Percentiles rank a stretch among this genome's conserved stretches.
phyloP scores from a whole-genome alignment of 2,329 filamentous ascomycete species.

The Colletotrichum aenigma region DNA sequence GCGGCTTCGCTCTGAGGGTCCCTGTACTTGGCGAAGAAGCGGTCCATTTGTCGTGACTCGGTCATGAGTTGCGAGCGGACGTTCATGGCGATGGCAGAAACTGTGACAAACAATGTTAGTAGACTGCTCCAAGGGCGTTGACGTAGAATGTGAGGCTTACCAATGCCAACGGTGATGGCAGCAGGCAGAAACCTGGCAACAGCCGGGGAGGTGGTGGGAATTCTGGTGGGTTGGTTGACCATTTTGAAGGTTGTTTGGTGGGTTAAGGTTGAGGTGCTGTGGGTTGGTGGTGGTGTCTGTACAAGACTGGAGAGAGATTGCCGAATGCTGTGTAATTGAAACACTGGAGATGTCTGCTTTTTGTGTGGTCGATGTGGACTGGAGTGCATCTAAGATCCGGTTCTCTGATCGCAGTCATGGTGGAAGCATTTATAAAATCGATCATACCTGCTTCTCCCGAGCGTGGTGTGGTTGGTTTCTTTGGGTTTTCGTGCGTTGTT shows the following conservation, averaged over 20 bases:
- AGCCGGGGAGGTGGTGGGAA: slow-evolving; percentile 1
- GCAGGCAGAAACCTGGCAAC: slow-evolving; percentile 11
- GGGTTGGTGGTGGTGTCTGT: background rate
- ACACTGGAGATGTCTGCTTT: background rate
- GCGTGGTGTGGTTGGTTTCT: background rate
- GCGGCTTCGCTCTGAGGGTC: slow-evolving; percentile 39
- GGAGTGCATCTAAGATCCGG: slow-evolving; percentile 3
- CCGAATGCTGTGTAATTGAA: background rate
- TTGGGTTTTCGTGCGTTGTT: background rate
- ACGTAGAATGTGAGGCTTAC: background rate
- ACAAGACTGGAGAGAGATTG: background rate
- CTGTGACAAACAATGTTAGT: background rate
- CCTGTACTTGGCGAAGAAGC: slow-evolving; percentile 41
- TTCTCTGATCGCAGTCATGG: background rate
- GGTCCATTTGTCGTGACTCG: slow-evolving; percentile 39
- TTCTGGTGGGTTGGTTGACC: slow-evolving; percentile 16
- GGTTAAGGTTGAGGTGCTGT: background rate
- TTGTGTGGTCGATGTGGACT: slow-evolving; percentile 13
- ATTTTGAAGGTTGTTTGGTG: background rate
- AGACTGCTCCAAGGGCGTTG: accelerated
- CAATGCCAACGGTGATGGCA: slow-evolving; percentile 9
- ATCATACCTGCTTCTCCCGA: slow-evolving; percentile 4
- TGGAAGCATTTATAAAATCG: slow-evolving; percentile 4
- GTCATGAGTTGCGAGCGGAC: slow-evolving; percentile 34
- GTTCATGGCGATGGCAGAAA: slow-evolving; percentile 32